Evolutionary conservation across 768 basidiomycete species (phyloP), one percentile per base, ranked within the genome.

Genomic region (Candolleomyces aberdarensis): DNA sequence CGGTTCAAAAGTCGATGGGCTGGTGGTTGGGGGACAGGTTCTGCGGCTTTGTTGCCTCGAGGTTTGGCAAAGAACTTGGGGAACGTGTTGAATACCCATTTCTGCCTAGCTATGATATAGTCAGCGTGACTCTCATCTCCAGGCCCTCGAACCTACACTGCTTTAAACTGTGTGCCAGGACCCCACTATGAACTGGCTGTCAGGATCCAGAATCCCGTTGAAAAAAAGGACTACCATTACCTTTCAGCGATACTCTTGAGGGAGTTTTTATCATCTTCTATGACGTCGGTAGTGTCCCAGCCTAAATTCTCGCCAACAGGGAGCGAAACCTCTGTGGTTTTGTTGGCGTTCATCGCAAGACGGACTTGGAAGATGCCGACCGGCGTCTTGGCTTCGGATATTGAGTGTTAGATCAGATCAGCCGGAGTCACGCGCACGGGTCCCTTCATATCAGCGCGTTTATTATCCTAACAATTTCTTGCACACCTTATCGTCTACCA

Each of bases 41-140:
- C 70, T 0, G 79, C 69, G n/a, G 76, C 75, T 66, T 86, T 89
- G 59, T 80, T 81, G 47, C 82, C 82, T 17, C 87, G 83, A 52
- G 81, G 73, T 64, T 84, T 88, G 58, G 81, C 82, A 20, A 88
- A 88, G 69, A 91, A 92, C 67, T 84, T 88, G 26, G 86, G 85
- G 63, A 92, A 91, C 15, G 80, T 82, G 14, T 81, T 80, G 49
- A 80, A 76, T 15, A 92, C 73, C 88, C 89, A 91, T 71, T 80
- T 83, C 26, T 90, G 84, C 44, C 91, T 82, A 31, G 91, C 90
- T 91, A 46, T 14, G 14, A 46, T 20, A 20, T 6, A 20, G 15
- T 46, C 17, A 46, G 44, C 15, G 44, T 9, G 44, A 46, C 19
- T 17, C 44, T 20, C 1, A 46, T 17, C 15, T 17, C 17, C 15